Evolutionary conservation across 1,284 basidiomycete genomes (phyloP).

Genomic region (Cryptococcus jaspeensis): DNA sequence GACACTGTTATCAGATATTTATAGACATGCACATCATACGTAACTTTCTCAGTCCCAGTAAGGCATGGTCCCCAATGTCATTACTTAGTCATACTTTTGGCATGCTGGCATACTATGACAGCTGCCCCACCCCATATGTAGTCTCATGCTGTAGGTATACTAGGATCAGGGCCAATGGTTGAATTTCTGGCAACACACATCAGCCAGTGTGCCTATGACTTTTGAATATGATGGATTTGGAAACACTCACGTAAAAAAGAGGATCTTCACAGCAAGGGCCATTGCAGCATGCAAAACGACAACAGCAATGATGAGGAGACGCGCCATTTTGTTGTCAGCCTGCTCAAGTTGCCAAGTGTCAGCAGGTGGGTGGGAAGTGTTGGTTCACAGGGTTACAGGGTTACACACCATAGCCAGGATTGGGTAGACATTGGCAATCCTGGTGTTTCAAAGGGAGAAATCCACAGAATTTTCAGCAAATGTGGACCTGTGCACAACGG

Average conservation of each 20-base stretch:
- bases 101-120: background rate
- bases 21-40: no score
- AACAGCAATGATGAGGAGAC: constrained; percentile 72
- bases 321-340: constrained; percentile 79
- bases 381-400: background rate
- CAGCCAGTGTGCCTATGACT: no score
- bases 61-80: no score
- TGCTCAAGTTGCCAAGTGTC: constrained; percentile 33
- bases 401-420: constrained; percentile 73
- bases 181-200: constrained; percentile 35
- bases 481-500: background rate
- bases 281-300: constrained; percentile 68
- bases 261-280: constrained; percentile 76
- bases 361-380: background rate
- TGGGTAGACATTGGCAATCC: constrained; percentile 77
- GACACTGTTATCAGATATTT: no score
- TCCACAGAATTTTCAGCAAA: no score
- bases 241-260: constrained; percentile 82
- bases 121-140: constrained; percentile 1
- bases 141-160: constrained; percentile 15
- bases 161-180: constrained; percentile 37
- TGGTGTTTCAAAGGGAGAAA: no score
- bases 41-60: no score
- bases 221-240: no score
- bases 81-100: no score